Percentiles rank a stretch among this genome's conserved stretches.
Evolutionary conservation across 805 yeast species (phyloP).

Genomic region (Maudiozyma serrabonitensis): DNA sequence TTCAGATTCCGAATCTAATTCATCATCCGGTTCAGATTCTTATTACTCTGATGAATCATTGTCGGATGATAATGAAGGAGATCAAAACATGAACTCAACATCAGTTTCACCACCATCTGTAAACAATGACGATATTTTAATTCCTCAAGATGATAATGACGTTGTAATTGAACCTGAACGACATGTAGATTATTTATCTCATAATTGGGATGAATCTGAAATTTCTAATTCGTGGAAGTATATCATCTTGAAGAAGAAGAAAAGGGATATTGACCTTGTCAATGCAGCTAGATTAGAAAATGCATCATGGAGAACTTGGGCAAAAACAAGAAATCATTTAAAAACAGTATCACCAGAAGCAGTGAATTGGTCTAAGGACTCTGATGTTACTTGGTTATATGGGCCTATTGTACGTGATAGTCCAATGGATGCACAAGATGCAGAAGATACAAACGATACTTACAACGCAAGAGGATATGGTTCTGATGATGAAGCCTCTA

Average conservation of each 20-base stretch:
- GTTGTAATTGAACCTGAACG: slow-evolving; percentile 70
- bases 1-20: not conserved
- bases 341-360: slow-evolving; percentile 82
- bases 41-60: slow-evolving; percentile 1
- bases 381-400: slow-evolving; percentile 95
- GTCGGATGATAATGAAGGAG: not conserved
- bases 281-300: slow-evolving; percentile 72
- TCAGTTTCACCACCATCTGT: slow-evolving; percentile 32
- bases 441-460: not conserved
- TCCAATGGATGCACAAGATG: not conserved
- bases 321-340: slow-evolving; percentile 71
- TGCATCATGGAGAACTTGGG: slow-evolving; percentile 98
- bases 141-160: slow-evolving; percentile 79
- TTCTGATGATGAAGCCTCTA: slow-evolving; percentile 31
- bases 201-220: slow-evolving; percentile 91
- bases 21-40: slow-evolving; percentile 2
- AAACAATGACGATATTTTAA: slow-evolving; percentile 20
- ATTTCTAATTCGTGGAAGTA: slow-evolving; percentile 94
- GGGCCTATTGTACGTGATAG: slow-evolving; percentile 53
- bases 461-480: slow-evolving; percentile 28
- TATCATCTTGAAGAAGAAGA: slow-evolving; percentile 65
- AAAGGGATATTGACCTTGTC: slow-evolving; percentile 51
- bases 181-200: slow-evolving; percentile 92
- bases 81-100: slow-evolving; percentile 6
- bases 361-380: slow-evolving; percentile 94